Conservation (phyloP, 2,329 filamentous ascomycete species). For the Lachnellula subtilissima region DNA sequence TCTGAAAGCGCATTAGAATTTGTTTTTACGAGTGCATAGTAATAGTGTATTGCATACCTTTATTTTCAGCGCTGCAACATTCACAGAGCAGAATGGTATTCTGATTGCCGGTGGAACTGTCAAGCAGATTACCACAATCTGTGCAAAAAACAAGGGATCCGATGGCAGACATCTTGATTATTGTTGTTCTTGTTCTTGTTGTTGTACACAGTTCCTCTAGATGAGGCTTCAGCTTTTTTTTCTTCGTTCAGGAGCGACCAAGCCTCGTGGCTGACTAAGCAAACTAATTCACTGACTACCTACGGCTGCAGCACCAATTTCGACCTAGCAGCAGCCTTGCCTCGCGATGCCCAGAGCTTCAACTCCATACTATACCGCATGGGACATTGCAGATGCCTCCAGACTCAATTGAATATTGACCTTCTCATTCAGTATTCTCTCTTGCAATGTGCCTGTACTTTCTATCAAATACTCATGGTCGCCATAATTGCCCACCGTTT, state of each 20-base stretch:
- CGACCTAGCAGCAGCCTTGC: too few relatives aligned
- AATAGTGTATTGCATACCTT: constrained; percentile 50
- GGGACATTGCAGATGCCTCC: constrained; percentile 7
- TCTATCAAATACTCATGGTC: not conserved
- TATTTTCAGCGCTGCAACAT: constrained; percentile 79
- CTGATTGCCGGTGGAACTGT: constrained; percentile 69
- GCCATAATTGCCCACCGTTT: not conserved
- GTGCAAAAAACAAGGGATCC: constrained; percentile 90
- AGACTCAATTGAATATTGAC: not conserved
- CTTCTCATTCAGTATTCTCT: not conserved
- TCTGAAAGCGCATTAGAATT: constrained; percentile 39
- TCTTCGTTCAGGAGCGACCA: not conserved
- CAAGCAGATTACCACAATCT: constrained; percentile 86
- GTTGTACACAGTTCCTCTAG: not conserved
- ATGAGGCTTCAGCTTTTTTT: not conserved
- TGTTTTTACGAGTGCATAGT: too few relatives aligned
- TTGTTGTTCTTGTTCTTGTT: not conserved
- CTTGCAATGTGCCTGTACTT: constrained; percentile 5
- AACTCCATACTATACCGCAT: not conserved
- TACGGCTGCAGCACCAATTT: too few relatives aligned
- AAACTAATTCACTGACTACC: not conserved
- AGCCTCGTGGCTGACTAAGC: not conserved
- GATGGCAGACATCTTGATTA: constrained; percentile 70
- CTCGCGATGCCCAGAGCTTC: not conserved
- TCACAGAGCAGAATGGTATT: constrained; percentile 77